Evolutionary conservation across 2,329 filamentous ascomycete species (phyloP), one percentile per base, ranked within the genome.

Genomic region (Ophiostoma pallidulum): DNA sequence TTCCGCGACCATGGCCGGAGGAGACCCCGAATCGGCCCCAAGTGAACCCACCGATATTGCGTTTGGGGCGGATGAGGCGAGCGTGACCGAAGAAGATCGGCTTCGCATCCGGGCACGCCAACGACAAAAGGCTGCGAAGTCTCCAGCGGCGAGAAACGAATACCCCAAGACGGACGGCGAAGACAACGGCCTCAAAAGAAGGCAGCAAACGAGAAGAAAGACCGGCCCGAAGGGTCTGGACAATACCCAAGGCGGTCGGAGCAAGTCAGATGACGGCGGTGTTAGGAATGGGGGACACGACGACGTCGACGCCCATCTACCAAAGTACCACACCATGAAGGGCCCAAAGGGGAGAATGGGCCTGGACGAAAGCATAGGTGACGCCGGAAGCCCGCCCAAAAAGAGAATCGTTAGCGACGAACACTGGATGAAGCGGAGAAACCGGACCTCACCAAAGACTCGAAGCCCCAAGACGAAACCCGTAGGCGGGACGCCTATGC

Each of bases 391-490:
- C 42, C 78, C 86, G 39, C 91, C 91, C 14, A 89, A 87, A 67
- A 96, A 94, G 72, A 80, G 90, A 53, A 87, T 97, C 46, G 80
- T 96, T 52, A 96, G 90, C 62, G 91, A 97, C 66, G 84, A 86
- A 47, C 86, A 95, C 66, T 97, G 91, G 86, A 79, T 79, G 66
- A 82, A 80, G 59, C 57, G 59, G 51, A 64, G 66, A 62, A 76
- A 71, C 50, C 74, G 72, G 51, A 73, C 62, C 12, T 64, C 68
- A 2, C 66, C 67, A 49, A 53, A 51, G 26, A 39, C n/a, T 44
- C 45, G 48, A 13, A 50, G 33, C 45, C 57, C 60, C 16, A 62
- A 59, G 32, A 49, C 57, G 5, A 62, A 64, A 35, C 60, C 64
- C 6, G 53, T 53, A 9, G 43, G 26, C 3, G 45, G 42, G 1